These are phyloP conservation scores for Septoria linicola DNA, from an alignment of 2,329 filamentous ascomycete genomes.

Conservation along the genomic window DNA sequence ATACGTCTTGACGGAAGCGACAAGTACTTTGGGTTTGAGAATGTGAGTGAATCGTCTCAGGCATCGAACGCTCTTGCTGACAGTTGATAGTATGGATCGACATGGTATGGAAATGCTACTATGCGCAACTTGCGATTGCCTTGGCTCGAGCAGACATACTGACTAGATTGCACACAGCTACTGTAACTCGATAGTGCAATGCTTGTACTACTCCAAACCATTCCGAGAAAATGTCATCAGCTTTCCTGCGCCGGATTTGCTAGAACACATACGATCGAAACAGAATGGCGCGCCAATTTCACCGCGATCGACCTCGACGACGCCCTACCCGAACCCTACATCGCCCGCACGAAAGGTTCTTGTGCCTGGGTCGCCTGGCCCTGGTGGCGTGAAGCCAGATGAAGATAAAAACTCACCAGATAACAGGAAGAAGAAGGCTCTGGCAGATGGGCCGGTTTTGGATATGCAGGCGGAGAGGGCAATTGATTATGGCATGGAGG, in stretches of 20 bases:
- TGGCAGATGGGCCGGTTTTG: slow-evolving; percentile 81
- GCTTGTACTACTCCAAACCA: slow-evolving; percentile 89
- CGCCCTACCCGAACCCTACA: slow-evolving; percentile 37
- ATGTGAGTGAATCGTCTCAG: slow-evolving; percentile 63
- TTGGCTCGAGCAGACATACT: neutral
- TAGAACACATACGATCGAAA: slow-evolving; percentile 63
- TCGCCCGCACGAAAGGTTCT: slow-evolving; percentile 48
- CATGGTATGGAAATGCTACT: slow-evolving; percentile 65
- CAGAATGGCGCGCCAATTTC: slow-evolving; percentile 32
- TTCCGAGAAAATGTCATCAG: slow-evolving; percentile 94
- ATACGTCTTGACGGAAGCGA: slow-evolving; percentile 86
- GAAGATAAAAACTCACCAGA: slow-evolving; percentile 94
- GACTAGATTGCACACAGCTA: slow-evolving; percentile 61
- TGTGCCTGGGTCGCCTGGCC: slow-evolving; percentile 55
- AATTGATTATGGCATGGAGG: slow-evolving; percentile 82
- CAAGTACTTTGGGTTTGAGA: slow-evolving; percentile 98
- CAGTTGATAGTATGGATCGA: slow-evolving; percentile 80
- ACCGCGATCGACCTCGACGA: slow-evolving; percentile 40
- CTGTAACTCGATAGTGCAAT: slow-evolving; percentile 97
- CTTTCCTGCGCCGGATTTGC: slow-evolving; percentile 73
- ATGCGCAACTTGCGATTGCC: neutral
- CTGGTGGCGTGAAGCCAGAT: slow-evolving; percentile 67
- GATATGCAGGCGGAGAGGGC: slow-evolving; percentile 81
- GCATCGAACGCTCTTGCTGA: slow-evolving; percentile 6
- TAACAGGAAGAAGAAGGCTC: slow-evolving; percentile 95